Conservation (phyloP, 192 early-diverging fungal genomes). For the Geranomyces variabilis region DNA sequence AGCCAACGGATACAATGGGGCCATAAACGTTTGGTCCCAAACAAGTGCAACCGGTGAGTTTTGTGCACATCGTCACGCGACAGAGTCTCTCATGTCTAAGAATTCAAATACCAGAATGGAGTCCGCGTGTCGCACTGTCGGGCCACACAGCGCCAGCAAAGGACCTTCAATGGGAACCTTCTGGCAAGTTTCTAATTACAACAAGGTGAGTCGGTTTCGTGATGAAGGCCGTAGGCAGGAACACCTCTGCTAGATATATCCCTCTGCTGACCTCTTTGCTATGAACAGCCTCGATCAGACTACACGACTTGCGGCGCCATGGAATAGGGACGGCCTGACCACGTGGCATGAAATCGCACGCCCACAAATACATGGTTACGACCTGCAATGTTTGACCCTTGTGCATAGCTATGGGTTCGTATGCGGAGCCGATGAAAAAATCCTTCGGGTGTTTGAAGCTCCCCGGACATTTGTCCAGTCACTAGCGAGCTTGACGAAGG, state of each 20-base stretch:
- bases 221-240: no score
- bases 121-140: conserved; percentile 68
- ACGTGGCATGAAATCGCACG: conserved; percentile 92
- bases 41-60: conserved; percentile 15
- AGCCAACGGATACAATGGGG: conserved; percentile 81
- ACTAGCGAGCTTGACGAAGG: conserved; percentile 56
- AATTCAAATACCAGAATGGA: conserved; percentile 55
- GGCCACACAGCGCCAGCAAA: conserved; percentile 85
- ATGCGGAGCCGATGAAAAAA: conserved; percentile 93
- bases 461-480: conserved; percentile 76
- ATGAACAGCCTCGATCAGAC: conserved; percentile 81
- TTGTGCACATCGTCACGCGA: not conserved
- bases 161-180: conserved; percentile 81
- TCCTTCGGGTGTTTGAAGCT: conserved; percentile 84
- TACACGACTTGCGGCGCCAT: conserved; percentile 77
- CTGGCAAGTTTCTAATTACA: conserved; percentile 71
- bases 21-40: conserved; percentile 82
- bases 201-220: conserved; percentile 23
- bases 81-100: not conserved
- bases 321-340: conserved; percentile 49
- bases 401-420: conserved; percentile 74
- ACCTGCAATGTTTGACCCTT: conserved; percentile 85
- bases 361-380: conserved; percentile 97
- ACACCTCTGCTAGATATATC: no score
- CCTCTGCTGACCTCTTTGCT: no score